Base-by-base conservation (phyloP, 2,329 filamentous ascomycete genomes). In the Colletotrichum shisoi region DNA sequence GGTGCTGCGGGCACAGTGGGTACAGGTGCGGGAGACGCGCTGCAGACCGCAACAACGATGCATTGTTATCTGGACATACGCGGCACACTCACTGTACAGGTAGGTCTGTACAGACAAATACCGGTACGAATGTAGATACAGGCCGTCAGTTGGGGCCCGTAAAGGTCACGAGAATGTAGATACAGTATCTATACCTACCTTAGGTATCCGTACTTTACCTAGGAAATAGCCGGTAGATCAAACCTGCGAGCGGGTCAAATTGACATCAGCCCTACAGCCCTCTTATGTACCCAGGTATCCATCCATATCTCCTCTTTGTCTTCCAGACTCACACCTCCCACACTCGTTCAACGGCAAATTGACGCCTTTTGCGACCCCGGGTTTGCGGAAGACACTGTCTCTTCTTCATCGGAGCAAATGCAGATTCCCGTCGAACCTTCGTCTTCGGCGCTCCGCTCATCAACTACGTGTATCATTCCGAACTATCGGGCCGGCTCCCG, bases 241-340 rank as follows among this genome's bases (percentile, higher is more conserved):
- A 34, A 42, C 9, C 13, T 21, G 19, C 12, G 9, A 37, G 42
- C 31, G 54, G 40, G 17, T 52, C 39, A 37, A 19, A 19, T 3
- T 19, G 27, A n/a, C n/a, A 15, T 48, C 56, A 58, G 56, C 56
- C 56, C 56, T 48, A 58, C 54, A 37, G 24, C 39, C 19, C 15
- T 27, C 37, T 13, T 56, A 3, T 8, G 53, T n/a, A 37, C 51
- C 51, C 6, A n/a, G n/a, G 37, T n/a, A n/a, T 34, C 24, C 11
- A 45, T 17, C 19, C 13, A 19, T 45, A 45, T n/a, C 7, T 21
- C 19, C 5, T 45, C 40, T 34, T 27, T 9, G 24, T 34, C 54
- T 57, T 3, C 7, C 27, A 4, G 4, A 12, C 17, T 12, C 24
- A 24, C 4, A 56, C 37, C 15, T 12, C 15, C 15, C 19, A 54